Percentiles rank a stretch among this genome's conserved stretches.
These are phyloP conservation scores for Paramyrothecium sp. DNA, from an alignment of 2,329 filamentous ascomycete genomes.

Conservation along the genomic window DNA sequence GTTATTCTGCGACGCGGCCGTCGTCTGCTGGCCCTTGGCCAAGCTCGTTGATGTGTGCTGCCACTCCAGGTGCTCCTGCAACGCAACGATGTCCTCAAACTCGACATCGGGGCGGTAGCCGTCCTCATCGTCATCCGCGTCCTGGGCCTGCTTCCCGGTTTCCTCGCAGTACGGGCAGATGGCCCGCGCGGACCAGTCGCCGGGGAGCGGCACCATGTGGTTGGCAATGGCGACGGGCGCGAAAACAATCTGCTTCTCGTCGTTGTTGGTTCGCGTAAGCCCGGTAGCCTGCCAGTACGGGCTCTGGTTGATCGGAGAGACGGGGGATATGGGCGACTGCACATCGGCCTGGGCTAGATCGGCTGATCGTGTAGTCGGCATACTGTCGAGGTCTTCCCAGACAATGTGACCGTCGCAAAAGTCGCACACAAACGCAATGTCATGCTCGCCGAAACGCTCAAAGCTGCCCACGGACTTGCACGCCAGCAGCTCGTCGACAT, in stretches of 20 bases:
- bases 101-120: slow-evolving; percentile 46
- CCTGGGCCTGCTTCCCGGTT: slow-evolving; percentile 40
- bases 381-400: slow-evolving; percentile 54
- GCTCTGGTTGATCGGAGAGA: slow-evolving; percentile 22
- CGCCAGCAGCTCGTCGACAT: slow-evolving; percentile 46
- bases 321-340: slow-evolving; percentile 18
- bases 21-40: neutral
- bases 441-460: slow-evolving; percentile 51
- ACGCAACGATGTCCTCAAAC: slow-evolving; percentile 46
- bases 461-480: slow-evolving; percentile 56
- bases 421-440: slow-evolving; percentile 59
- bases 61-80: slow-evolving; percentile 58
- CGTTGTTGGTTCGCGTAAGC: slow-evolving; percentile 34
- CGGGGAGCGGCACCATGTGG: slow-evolving; percentile 48
- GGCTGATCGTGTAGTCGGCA: slow-evolving; percentile 42
- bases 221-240: slow-evolving; percentile 58
- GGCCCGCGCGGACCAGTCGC: slow-evolving; percentile 51
- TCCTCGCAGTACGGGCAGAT: slow-evolving; percentile 58
- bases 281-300: slow-evolving; percentile 54
- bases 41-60: slow-evolving; percentile 42
- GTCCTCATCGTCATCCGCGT: slow-evolving; percentile 50
- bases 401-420: slow-evolving; percentile 60
- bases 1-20: slow-evolving; percentile 18
- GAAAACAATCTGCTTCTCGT: slow-evolving; percentile 52
- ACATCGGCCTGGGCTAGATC: slow-evolving; percentile 18